phyloP scores from a whole-genome alignment of 495 filamentous ascomycete species.

The Penicillium lividum region DNA sequence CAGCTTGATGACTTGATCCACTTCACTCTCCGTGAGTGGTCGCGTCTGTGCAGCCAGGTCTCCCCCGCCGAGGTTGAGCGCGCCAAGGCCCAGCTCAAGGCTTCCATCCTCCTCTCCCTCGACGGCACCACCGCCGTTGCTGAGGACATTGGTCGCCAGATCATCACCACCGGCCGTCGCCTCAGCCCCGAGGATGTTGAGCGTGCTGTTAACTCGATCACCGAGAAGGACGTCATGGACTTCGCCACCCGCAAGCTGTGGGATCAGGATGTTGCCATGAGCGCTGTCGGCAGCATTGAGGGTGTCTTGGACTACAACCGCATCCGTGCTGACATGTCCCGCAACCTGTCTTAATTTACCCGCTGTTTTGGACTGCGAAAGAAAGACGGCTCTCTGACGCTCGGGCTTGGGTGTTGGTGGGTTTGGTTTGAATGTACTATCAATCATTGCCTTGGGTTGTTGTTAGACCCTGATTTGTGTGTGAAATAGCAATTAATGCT shows the following conservation, averaged over 20 bases:
- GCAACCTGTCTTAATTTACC: constrained; percentile 59
- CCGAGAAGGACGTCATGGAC: constrained; percentile 94
- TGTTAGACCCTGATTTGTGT: constrained; percentile 36
- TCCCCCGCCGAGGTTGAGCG: constrained; percentile 91
- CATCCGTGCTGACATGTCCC: constrained; percentile 85
- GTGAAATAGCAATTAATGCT: constrained; percentile 42
- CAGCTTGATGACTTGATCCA: constrained; percentile 92
- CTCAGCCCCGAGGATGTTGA: constrained; percentile 93
- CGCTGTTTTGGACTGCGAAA: constrained; percentile 23
- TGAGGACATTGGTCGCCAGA: constrained; percentile 97
- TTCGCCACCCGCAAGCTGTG: constrained; percentile 90
- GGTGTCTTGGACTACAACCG: constrained; percentile 87
- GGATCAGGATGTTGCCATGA: constrained; percentile 95
- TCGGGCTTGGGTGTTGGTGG: constrained; percentile 11
- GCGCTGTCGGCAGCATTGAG: constrained; percentile 89
- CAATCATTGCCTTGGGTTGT: constrained; percentile 39
- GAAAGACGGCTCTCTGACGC: constrained; percentile 23
- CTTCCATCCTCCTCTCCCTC: constrained; percentile 91
- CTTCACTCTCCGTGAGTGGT: constrained; percentile 98
- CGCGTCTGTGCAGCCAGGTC: constrained; percentile 83
- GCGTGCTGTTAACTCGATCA: constrained; percentile 79
- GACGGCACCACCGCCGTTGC: constrained; percentile 96
- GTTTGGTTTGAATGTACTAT: constrained; percentile 39
- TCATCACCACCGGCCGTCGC: constrained; percentile 92
- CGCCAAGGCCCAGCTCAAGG: constrained; percentile 98